Evolutionary conservation across 352 stramenopile species (phyloP), one percentile per base, ranked within the genome.

Genomic region (Pelagophyceae sp.): DNA sequence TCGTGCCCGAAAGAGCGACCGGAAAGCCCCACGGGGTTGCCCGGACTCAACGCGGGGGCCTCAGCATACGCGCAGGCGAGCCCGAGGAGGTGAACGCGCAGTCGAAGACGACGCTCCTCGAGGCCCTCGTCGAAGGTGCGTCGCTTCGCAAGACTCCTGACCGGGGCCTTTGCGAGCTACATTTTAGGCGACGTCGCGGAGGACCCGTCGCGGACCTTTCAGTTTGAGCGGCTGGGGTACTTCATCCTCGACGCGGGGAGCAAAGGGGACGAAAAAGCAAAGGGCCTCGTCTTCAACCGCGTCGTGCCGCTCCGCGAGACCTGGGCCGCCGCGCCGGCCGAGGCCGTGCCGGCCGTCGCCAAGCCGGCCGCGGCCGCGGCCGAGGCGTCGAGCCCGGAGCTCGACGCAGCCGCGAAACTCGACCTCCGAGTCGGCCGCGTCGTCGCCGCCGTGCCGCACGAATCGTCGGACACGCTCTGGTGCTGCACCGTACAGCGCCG

Each of bases 141-240:
- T 77, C 72, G 33, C n/a, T n/a, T n/a, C n/a, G n/a, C n/a, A n/a
- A n/a, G n/a, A n/a, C n/a, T n/a, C n/a, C n/a, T n/a, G n/a, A n/a
- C n/a, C n/a, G n/a, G n/a, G n/a, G n/a, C n/a, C n/a, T n/a, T n/a
- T n/a, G n/a, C n/a, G 82, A 37, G 37, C 51, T 19, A 74, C 76
- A 25, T 38, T 50, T 51, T 35, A 11, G 11, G 37, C 76, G 51
- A 23, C 35, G 54, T 60, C 76, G 20, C 37, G 0, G 32, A 75
- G 0, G 40, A 40, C 37, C 32, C 63, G 37, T 20, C 11, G 11
- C 32, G 45, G 38, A 89, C 33, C 72, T 94, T 82, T 92, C 95
- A 99, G 87, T 98, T 99, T 84, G 95, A 98, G 81, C 87, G 95
- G 77, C 87, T 95, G 45, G 95, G 95, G 15, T 99, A 98, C 86